Conservation (phyloP, 2,329 filamentous ascomycete genomes). For the Fusarium papillatum region DNA sequence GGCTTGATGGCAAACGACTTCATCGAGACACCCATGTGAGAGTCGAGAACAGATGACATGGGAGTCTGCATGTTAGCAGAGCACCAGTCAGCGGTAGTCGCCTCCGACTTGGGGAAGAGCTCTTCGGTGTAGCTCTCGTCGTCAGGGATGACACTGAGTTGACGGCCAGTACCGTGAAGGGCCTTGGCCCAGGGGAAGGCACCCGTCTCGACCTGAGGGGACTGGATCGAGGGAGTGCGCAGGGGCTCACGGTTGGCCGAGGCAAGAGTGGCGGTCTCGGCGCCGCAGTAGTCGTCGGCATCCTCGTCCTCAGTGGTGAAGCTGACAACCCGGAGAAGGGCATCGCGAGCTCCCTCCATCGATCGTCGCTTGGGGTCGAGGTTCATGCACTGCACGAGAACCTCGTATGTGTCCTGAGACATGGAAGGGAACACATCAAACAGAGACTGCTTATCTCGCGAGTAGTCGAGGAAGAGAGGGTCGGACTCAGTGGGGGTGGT, state of each 20-base stretch:
- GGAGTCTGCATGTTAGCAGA: constrained; percentile 82
- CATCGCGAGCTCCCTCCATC: constrained; percentile 81
- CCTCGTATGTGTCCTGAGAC: constrained; percentile 98
- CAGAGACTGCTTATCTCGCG: constrained; percentile 91
- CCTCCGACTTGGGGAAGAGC: constrained; percentile 84
- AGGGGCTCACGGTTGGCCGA: constrained; percentile 95
- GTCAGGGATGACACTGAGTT: constrained; percentile 89
- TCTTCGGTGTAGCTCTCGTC: constrained; percentile 87
- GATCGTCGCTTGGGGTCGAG: constrained; percentile 93
- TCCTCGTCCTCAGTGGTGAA: constrained; percentile 96
- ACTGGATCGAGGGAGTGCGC: constrained; percentile 94
- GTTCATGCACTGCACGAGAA: constrained; percentile 91
- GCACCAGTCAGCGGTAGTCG: constrained; percentile 81
- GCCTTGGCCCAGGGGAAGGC: constrained; percentile 97
- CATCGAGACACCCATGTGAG: constrained; percentile 85
- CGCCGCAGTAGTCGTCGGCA: constrained; percentile 93
- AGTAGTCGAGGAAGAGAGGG: constrained; percentile 93
- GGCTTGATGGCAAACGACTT: constrained; percentile 75
- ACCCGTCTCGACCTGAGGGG: constrained; percentile 82
- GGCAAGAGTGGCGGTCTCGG: constrained; percentile 81
- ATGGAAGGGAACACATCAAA: constrained; percentile 99
- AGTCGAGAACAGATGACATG: constrained; percentile 87
- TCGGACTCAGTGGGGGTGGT: constrained; percentile 92
- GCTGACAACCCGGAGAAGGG: constrained; percentile 83
- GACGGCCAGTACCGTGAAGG: constrained; percentile 83